Percentiles rank a stretch among this genome's conserved stretches.
Evolutionary conservation across 1,139 yeast genomes (phyloP).

Genomic region (Sugiyamaella japonica): DNA sequence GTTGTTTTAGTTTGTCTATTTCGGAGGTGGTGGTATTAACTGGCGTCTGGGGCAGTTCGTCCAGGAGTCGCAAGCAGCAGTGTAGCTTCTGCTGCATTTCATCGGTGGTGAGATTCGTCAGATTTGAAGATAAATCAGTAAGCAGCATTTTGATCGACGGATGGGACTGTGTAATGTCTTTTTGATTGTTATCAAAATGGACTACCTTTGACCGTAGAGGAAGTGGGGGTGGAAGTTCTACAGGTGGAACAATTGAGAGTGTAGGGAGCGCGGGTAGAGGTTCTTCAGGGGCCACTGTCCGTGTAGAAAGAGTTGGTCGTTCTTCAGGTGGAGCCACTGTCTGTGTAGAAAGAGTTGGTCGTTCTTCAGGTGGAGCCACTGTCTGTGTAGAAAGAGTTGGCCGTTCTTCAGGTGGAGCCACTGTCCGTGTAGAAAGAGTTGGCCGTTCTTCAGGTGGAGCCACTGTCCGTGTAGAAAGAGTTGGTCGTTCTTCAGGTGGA

Average conservation of each 20-base stretch:
- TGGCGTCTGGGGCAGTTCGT: not conserved
- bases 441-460: too few relatives aligned
- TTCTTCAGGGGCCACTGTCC: too few relatives aligned
- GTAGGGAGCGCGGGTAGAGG: not conserved
- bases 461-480: too few relatives aligned
- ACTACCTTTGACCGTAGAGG: not conserved
- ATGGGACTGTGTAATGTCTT: not conserved
- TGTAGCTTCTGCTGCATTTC: conserved; percentile 6
- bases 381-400: too few relatives aligned
- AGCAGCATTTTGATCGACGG: not conserved
- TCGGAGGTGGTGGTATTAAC: not conserved
- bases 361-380: too few relatives aligned
- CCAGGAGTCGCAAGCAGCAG: not conserved
- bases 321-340: too few relatives aligned
- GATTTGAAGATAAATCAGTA: not conserved
- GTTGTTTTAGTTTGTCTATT: not conserved
- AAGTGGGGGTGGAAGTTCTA: too few relatives aligned
- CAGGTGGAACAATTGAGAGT: too few relatives aligned
- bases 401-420: too few relatives aligned
- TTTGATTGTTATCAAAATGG: not conserved
- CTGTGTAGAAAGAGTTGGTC: too few relatives aligned
- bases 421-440: too few relatives aligned
- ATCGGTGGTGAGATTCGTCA: not conserved
- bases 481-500: too few relatives aligned
- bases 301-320: not conserved